Percentiles rank a stretch among this genome's conserved stretches.
Conservation (phyloP, 768 basidiomycete species). For the Tricholoma terreum region DNA sequence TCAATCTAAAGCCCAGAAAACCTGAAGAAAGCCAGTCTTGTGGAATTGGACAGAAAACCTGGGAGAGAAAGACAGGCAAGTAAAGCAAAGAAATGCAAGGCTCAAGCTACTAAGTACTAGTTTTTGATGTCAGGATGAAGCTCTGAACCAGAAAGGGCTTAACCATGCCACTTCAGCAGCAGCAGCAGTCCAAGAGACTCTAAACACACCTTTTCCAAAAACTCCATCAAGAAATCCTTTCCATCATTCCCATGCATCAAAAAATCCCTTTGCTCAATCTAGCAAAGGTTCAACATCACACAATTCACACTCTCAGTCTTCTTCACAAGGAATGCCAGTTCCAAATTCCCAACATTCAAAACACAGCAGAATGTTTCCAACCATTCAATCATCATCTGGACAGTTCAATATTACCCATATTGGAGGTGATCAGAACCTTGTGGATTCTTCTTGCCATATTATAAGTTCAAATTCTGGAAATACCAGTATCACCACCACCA, state of each 20-base stretch:
- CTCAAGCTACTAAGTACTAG: background rate
- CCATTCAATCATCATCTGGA: background rate
- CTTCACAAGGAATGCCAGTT: background rate
- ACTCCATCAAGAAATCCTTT: background rate
- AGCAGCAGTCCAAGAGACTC: background rate
- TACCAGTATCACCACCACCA: background rate
- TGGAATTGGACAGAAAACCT: background rate
- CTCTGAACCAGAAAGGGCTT: too few relatives aligned
- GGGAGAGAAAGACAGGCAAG: too few relatives aligned
- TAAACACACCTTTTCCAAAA: background rate
- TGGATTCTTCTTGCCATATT: background rate
- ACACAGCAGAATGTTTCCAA: background rate
- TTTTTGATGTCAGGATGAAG: background rate
- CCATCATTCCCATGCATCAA: background rate
- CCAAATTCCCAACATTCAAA: background rate
- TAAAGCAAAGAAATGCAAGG: background rate
- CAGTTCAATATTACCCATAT: background rate
- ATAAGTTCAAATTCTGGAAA: background rate
- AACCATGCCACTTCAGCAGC: too few relatives aligned
- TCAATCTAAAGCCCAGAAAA: background rate
- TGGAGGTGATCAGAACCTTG: background rate
- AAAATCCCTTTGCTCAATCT: background rate
- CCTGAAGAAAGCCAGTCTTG: background rate
- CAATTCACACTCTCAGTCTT: background rate
- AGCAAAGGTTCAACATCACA: too few relatives aligned